Evolutionary conservation across 352 stramenopile species (phyloP).

Genomic region (Hyaloperonospora brassicae): DNA sequence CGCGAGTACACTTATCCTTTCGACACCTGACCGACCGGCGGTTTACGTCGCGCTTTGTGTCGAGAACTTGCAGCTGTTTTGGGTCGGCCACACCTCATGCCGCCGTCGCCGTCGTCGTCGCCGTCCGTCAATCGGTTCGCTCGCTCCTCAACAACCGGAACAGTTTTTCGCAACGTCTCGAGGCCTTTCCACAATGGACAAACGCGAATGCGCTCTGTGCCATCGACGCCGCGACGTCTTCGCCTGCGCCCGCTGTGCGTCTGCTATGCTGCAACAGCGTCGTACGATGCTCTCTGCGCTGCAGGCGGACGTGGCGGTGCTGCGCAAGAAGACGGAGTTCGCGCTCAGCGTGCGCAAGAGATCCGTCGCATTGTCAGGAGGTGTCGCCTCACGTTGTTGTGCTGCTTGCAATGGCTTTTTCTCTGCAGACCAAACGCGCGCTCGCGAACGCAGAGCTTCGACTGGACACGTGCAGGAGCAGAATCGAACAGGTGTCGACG

Average conservation of each 20-base stretch:
- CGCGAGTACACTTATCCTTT: too few species aligned
- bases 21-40: too few species aligned
- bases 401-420: constrained; percentile 2
- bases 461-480: constrained; percentile 43
- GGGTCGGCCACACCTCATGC: too few species aligned
- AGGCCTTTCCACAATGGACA: constrained; percentile 18
- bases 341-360: constrained; percentile 43
- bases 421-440: constrained; percentile 35
- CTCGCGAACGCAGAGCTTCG: constrained; percentile 46
- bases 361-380: too few species aligned
- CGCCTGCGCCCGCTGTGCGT: constrained; percentile 57
- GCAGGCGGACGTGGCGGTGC: constrained; percentile 67
- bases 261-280: constrained; percentile 62
- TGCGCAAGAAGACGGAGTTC: constrained; percentile 72
- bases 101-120: too few species aligned
- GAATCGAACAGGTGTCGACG: constrained; percentile 47
- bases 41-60: too few species aligned
- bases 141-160: too few species aligned
- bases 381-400: neutral
- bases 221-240: constrained; percentile 38
- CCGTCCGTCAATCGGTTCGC: too few species aligned
- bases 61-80: too few species aligned
- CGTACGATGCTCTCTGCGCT: constrained; percentile 66
- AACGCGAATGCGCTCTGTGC: constrained; percentile 57
- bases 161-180: neutral